Conservation (phyloP, 202 grass and related monocot genomes). For the Digitaria exilis region DNA sequence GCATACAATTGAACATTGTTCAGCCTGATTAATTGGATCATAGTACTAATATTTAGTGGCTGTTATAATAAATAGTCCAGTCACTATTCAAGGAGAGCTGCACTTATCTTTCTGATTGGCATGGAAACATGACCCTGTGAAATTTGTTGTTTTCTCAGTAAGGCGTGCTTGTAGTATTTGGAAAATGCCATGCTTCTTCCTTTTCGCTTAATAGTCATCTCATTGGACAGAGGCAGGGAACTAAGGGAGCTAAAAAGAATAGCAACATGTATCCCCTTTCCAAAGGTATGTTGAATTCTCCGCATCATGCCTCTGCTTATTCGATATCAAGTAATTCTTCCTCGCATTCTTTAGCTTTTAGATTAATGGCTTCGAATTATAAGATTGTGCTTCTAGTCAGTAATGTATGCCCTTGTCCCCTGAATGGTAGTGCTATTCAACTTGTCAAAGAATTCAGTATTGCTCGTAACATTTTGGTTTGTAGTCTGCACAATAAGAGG, state of each 20-base stretch:
- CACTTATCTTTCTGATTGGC: background rate
- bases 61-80: no score
- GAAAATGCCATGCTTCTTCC: background rate
- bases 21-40: background rate
- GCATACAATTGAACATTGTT: background rate
- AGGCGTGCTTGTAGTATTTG: background rate
- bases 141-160: background rate
- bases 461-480: background rate
- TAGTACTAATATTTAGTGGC: no score
- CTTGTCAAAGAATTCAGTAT: background rate
- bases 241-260: background rate
- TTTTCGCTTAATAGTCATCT: background rate
- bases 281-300: conserved; percentile 28
- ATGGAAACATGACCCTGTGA: background rate
- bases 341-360: background rate
- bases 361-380: background rate
- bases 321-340: background rate
- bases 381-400: background rate
- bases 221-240: conserved; percentile 22
- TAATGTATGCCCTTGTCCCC: background rate
- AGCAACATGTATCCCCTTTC: conserved; percentile 26
- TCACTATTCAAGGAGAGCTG: background rate
- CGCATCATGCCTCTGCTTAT: background rate
- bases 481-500: background rate
- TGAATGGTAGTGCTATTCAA: background rate